Conservation (phyloP, 2,329 filamentous ascomycete genomes). For the Cadophora sp. region DNA sequence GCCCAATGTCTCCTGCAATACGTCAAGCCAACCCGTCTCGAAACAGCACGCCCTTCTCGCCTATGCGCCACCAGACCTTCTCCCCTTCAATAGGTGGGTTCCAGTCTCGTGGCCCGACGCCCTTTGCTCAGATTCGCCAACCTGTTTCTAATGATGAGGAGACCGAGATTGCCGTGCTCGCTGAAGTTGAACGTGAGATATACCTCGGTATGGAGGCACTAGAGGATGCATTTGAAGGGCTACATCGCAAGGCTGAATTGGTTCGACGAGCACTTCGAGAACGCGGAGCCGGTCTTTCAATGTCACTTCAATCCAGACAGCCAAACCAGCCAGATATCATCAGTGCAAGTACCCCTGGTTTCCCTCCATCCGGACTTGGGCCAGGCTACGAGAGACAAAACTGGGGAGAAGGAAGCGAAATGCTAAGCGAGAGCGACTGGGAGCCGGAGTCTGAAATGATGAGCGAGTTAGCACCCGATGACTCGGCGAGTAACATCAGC, state of each 20-base stretch:
- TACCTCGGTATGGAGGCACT: conserved; percentile 93
- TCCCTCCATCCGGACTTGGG: conserved; percentile 42
- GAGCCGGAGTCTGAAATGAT: conserved; percentile 55
- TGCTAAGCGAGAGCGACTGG: conserved; percentile 51
- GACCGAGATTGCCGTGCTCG: conserved; percentile 86
- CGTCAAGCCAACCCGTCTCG: conserved; percentile 37
- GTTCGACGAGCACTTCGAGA: conserved; percentile 82
- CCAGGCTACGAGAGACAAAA: conserved; percentile 44
- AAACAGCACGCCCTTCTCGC: conserved; percentile 43
- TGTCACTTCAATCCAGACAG: conserved; percentile 43
- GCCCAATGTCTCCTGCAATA: conserved; percentile 39
- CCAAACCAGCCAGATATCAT: conserved; percentile 44
- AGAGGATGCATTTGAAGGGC: conserved; percentile 89
- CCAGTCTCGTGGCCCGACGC: conserved; percentile 61
- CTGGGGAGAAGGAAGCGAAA: conserved; percentile 51
- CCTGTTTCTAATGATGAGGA: conserved; percentile 92
- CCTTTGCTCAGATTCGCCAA: conserved; percentile 58
- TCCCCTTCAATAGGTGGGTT: conserved; percentile 39
- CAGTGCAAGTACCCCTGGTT: conserved; percentile 52
- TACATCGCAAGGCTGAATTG: conserved; percentile 84
- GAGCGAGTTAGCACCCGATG: conserved; percentile 74
- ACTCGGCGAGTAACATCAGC: conserved; percentile 81
- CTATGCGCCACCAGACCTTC: conserved; percentile 41
- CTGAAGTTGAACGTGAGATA: conserved; percentile 92
- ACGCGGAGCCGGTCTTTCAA: conserved; percentile 74